phyloP scores from a whole-genome alignment of 2,329 filamentous ascomycete species.

The Cordyceps javanica region DNA sequence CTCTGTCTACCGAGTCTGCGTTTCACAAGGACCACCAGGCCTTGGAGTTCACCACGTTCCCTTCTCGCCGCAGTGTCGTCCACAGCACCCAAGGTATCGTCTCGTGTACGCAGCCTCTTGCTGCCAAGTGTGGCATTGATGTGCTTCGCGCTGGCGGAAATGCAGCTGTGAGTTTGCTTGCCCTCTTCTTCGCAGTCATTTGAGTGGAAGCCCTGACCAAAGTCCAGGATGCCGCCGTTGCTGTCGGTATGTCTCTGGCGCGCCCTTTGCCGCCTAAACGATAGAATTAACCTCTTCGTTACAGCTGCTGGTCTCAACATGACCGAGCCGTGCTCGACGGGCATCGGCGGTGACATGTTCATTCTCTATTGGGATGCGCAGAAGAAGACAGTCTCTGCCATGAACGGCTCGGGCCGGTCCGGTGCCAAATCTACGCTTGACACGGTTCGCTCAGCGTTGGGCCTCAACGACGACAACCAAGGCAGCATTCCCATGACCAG shows the following conservation, averaged over 20 bases:
- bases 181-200: background rate
- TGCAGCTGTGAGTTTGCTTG: slow-evolving; percentile 68
- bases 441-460: slow-evolving; percentile 62
- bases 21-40: background rate
- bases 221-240: slow-evolving; percentile 83
- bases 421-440: slow-evolving; percentile 64
- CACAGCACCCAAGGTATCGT: slow-evolving; percentile 92
- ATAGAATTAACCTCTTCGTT: background rate
- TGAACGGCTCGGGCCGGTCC: slow-evolving; percentile 91
- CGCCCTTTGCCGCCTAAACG: no score
- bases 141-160: slow-evolving; percentile 83
- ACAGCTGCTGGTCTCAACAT: slow-evolving; percentile 84
- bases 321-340: slow-evolving; percentile 87
- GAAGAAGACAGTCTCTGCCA: slow-evolving; percentile 71
- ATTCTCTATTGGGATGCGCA: slow-evolving; percentile 85
- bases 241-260: slow-evolving; percentile 59
- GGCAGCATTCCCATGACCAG: slow-evolving; percentile 66
- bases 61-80: slow-evolving; percentile 70
- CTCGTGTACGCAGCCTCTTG: slow-evolving; percentile 81
- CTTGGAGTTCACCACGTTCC: background rate
- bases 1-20: background rate
- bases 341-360: slow-evolving; percentile 97
- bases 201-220: slow-evolving; percentile 4
- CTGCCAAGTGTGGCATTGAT: slow-evolving; percentile 78
- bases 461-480: slow-evolving; percentile 48